Evolutionary conservation across 2,329 filamentous ascomycete genomes (phyloP).

Genomic region (Bertia moriformis): DNA sequence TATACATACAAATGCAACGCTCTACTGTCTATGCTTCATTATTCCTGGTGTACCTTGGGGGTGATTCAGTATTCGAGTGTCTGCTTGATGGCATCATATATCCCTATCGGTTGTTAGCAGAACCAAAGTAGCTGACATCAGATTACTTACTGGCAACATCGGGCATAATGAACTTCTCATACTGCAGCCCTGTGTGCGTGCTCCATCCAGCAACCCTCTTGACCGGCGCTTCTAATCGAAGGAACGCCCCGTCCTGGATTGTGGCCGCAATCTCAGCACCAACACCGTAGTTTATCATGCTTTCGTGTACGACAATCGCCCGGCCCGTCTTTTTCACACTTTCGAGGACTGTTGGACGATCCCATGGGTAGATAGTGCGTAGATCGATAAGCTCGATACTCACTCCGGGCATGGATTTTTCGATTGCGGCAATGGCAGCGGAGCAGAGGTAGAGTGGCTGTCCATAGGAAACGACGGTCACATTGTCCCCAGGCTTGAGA

Average conservation of each 20-base stretch:
- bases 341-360: slow-evolving; percentile 46
- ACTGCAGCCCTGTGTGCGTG: slow-evolving; percentile 51
- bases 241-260: slow-evolving; percentile 56
- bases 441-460: slow-evolving; percentile 57
- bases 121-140: slow-evolving; percentile 1
- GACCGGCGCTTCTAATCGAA: slow-evolving; percentile 55
- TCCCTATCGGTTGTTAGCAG: slow-evolving; percentile 16
- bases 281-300: slow-evolving; percentile 60
- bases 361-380: slow-evolving; percentile 61
- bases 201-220: slow-evolving; percentile 57
- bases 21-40: too few relatives aligned
- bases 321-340: slow-evolving; percentile 59
- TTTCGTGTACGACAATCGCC: slow-evolving; percentile 60
- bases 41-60: too few relatives aligned
- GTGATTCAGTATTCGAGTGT: slow-evolving; percentile 29
- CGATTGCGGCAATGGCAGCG: slow-evolving; percentile 48
- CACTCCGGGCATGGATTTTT: slow-evolving; percentile 47
- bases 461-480: slow-evolving; percentile 58
- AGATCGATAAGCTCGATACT: slow-evolving; percentile 58
- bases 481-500: slow-evolving; percentile 47
- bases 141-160: slow-evolving; percentile 50
- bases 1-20: too few relatives aligned
- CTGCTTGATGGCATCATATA: slow-evolving; percentile 33
- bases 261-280: slow-evolving; percentile 60
- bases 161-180: slow-evolving; percentile 51